These are phyloP conservation scores for Calonectria naviculata DNA, from an alignment of 2,329 filamentous ascomycete genomes.

Conservation along the genomic window DNA sequence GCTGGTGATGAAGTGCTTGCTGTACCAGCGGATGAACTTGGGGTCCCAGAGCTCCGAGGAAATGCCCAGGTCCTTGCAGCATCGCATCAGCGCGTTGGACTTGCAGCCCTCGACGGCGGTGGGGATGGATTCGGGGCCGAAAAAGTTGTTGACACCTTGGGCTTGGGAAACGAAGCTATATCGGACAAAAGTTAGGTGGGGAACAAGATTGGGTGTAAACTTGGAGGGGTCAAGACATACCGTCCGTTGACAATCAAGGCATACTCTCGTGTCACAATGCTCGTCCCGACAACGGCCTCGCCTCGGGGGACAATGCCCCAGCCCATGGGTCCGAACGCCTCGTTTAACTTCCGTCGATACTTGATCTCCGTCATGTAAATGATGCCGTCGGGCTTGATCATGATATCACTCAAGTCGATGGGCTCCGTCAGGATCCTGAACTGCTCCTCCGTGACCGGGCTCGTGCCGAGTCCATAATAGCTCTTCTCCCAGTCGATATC, in stretches of 20 bases:
- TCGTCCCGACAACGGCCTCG: slow-evolving; percentile 85
- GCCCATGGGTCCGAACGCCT: slow-evolving; percentile 91
- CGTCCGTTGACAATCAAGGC: slow-evolving; percentile 88
- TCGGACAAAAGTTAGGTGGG: neutral
- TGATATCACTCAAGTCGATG: slow-evolving; percentile 80
- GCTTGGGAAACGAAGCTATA: slow-evolving; percentile 88
- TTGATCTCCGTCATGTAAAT: slow-evolving; percentile 98
- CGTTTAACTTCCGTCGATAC: slow-evolving; percentile 90
- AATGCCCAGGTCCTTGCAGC: slow-evolving; percentile 97
- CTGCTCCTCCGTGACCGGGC: slow-evolving; percentile 77
- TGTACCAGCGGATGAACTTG: slow-evolving; percentile 86
- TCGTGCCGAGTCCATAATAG: slow-evolving; percentile 80
- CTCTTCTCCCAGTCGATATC: slow-evolving; percentile 83
- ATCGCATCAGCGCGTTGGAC: slow-evolving; percentile 96
- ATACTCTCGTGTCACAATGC: slow-evolving; percentile 88
- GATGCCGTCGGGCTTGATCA: slow-evolving; percentile 98
- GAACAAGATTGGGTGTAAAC: neutral
- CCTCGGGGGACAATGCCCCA: slow-evolving; percentile 94
- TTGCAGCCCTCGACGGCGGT: slow-evolving; percentile 97
- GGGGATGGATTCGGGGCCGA: slow-evolving; percentile 88
- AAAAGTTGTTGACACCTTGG: slow-evolving; percentile 95
- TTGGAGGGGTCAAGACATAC: slow-evolving; percentile 61
- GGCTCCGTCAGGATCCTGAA: slow-evolving; percentile 75
- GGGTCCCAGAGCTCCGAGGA: slow-evolving; percentile 98
- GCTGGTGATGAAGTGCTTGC: slow-evolving; percentile 80